Base-by-base conservation (phyloP, 257 asterid species). In the Scutellaria galericulata region DNA sequence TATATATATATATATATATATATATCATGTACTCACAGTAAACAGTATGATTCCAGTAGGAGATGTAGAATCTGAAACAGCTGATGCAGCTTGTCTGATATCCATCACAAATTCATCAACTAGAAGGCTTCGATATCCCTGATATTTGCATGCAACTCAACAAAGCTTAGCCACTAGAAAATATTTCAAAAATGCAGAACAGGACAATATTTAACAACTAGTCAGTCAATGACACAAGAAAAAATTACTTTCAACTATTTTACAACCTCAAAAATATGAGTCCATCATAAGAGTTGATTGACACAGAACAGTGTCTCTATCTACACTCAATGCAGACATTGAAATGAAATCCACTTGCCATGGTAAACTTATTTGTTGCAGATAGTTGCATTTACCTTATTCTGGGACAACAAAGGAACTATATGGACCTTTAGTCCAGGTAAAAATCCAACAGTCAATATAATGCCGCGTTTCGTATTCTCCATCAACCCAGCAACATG, bases 1-100 rank as follows among this genome's bases (percentile, higher is more conserved):
- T n/a, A n/a, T n/a, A n/a, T n/a, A n/a, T n/a, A n/a, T n/a, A n/a
- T n/a, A n/a, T n/a, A n/a, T n/a, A 51, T 10, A 50, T 44, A 44
- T 20, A 18, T 18, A 18, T 18, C 20, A 12, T 66, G 45, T 10
- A 53, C 97, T 85, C 79, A 91, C 96, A 66, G 87, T 70, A 79
- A 85, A 91, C 77, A 93, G 68, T 72, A 93, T 80, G 73, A 93
- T 83, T 74, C 94, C 94, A 75, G 86, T 81, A 59, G 98, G 98
- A 67, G 92, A 79, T 56, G 80, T 37, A 24, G 86, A 77, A 83
- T 79, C 88, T 11, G 97, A 85, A 70, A 64, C 84, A 71, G 76
- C 72, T 64, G 86, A 84, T 75, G 96, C 63, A 64, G 64, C 84
- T 57, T 80, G 82, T 79, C 82, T 82, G 76, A 93, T 82, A 73